phyloP scores from a whole-genome alignment of 164 flowering plant species.

The Chimonanthus salicifolius region DNA sequence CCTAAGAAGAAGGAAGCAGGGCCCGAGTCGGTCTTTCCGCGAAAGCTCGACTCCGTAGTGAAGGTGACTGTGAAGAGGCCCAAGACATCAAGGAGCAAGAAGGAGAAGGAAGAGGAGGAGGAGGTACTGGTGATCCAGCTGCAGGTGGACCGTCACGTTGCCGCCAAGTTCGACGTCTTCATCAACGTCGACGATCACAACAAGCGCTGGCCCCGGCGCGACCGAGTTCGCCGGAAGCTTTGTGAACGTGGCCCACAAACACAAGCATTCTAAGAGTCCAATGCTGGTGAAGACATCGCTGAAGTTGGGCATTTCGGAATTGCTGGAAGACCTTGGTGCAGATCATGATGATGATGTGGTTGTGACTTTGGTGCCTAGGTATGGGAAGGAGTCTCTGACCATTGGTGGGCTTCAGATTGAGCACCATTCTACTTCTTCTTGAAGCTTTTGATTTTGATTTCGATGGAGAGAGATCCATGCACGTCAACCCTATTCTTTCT shows the following conservation, averaged over 20 bases:
- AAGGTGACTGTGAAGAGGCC: constrained; percentile 22
- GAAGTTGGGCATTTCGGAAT: not conserved
- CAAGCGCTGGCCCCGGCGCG: constrained; percentile 2
- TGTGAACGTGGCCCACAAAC: constrained; percentile 22
- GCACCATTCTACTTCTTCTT: not conserved
- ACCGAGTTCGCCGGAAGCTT: constrained; percentile 32
- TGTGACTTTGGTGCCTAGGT: not conserved
- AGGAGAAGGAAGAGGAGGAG: constrained; percentile 27
- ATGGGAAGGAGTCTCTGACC: not conserved
- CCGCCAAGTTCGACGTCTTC: constrained; percentile 35
- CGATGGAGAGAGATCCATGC: too few species aligned
- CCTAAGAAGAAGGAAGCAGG: not conserved
- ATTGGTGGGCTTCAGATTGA: not conserved
- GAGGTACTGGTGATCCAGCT: constrained; percentile 31
- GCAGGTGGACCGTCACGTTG: constrained; percentile 2
- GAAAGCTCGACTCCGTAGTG: constrained; percentile 7
- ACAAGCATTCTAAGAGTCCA: not conserved
- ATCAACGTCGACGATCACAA: constrained; percentile 30
- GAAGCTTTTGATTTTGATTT: not conserved
- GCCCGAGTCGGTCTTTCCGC: constrained; percentile 10
- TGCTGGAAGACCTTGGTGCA: constrained; percentile 1
- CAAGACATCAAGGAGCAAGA: constrained; percentile 15
- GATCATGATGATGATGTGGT: not conserved
- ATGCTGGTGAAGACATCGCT: not conserved
- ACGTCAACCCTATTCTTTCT: too few species aligned